Conservation (phyloP, 1,284 basidiomycete genomes). For the Vanrija sp. region DNA sequence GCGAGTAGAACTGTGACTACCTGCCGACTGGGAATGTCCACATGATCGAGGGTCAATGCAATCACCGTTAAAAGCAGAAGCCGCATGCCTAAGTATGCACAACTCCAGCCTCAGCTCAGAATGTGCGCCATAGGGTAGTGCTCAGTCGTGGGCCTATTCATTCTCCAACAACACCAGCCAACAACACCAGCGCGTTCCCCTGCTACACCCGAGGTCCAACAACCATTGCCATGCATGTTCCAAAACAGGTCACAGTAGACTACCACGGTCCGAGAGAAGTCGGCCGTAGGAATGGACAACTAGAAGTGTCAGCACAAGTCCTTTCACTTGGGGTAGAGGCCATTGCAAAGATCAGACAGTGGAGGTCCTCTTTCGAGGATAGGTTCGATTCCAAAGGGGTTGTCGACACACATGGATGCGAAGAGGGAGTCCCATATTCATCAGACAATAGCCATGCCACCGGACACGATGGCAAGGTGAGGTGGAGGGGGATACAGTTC, state of each 20-base stretch:
- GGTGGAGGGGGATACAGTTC: background rate
- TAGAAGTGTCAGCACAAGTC: background rate
- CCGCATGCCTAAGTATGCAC: too few species aligned
- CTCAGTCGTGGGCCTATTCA: too few species aligned
- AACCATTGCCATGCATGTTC: background rate
- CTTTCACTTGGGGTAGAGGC: too few species aligned
- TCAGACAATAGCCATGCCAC: slow-evolving; percentile 23
- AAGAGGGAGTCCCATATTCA: slow-evolving; percentile 52
- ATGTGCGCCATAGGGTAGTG: too few species aligned
- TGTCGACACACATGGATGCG: slow-evolving; percentile 48
- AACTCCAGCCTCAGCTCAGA: too few species aligned
- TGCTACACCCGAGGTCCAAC: background rate
- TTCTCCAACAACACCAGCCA: too few species aligned
- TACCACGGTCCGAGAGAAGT: background rate
- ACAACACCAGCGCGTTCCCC: too few species aligned
- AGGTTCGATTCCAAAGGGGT: slow-evolving; percentile 52
- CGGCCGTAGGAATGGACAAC: background rate
- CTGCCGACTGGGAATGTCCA: too few species aligned
- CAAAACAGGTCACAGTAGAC: background rate
- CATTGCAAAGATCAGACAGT: slow-evolving; percentile 39
- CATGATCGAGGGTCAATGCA: too few species aligned
- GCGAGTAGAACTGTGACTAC: too few species aligned
- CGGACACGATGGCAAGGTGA: background rate
- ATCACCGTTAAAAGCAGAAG: too few species aligned
- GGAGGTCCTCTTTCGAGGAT: slow-evolving; percentile 46